Evolutionary conservation across 495 filamentous ascomycete genomes (phyloP).

Genomic region (Penicillium cosmopolitanum): DNA sequence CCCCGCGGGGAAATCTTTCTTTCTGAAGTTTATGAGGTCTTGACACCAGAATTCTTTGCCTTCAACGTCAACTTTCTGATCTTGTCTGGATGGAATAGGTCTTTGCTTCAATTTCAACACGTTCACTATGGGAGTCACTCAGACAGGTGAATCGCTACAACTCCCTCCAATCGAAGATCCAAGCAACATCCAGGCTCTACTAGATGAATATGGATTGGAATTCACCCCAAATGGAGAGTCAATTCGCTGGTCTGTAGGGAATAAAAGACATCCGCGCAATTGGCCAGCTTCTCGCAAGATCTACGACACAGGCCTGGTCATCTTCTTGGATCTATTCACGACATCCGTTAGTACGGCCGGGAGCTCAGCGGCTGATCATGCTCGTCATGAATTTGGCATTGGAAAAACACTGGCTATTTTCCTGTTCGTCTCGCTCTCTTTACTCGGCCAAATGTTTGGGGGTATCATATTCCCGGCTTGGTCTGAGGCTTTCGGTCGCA

Average conservation of each 20-base stretch:
- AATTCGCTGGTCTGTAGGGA: slow-evolving; percentile 17
- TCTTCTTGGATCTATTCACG: slow-evolving; percentile 19
- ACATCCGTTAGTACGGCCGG: slow-evolving; percentile 35
- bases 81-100: neutral
- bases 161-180: neutral
- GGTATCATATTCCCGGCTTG: slow-evolving; percentile 51
- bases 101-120: neutral
- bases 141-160: neutral
- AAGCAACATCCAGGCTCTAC: slow-evolving; percentile 2
- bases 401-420: slow-evolving; percentile 26
- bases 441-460: slow-evolving; percentile 50
- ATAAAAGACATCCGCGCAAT: slow-evolving; percentile 19
- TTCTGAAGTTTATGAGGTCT: neutral
- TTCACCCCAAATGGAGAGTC: slow-evolving; percentile 8
- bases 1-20: neutral
- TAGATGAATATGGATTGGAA: slow-evolving; percentile 10
- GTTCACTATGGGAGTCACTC: neutral
- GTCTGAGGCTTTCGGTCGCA: slow-evolving; percentile 53
- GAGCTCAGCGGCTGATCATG: slow-evolving; percentile 23
- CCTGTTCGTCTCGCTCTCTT: slow-evolving; percentile 38
- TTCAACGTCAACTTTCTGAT: neutral
- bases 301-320: slow-evolving; percentile 18
- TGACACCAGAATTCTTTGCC: no score
- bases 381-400: slow-evolving; percentile 24
- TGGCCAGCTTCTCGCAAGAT: slow-evolving; percentile 14